Conservation (phyloP, 2,329 filamentous ascomycete genomes). For the Stachybotrys chlorohalonatus region DNA sequence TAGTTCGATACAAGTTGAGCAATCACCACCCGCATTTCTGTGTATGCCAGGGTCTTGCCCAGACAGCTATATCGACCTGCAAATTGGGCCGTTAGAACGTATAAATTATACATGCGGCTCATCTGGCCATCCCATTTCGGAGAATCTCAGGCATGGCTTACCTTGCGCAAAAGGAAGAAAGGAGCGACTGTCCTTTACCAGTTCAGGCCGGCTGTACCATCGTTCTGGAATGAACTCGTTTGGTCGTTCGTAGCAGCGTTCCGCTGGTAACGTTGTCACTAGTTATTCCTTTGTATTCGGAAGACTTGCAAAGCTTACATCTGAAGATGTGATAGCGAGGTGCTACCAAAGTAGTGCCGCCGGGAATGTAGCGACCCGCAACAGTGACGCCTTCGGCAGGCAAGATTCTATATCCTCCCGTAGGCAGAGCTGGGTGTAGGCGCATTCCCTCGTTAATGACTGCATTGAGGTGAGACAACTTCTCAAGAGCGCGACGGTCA, state of each 20-base stretch:
- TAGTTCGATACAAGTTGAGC: background rate
- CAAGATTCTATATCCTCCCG: conserved; percentile 10
- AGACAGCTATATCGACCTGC: conserved; percentile 2
- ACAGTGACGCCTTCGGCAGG: conserved; percentile 5
- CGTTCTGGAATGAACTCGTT: conserved; percentile 12
- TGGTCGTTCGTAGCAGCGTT: conserved; percentile 2
- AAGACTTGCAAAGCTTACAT: no score
- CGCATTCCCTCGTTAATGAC: conserved; percentile 14
- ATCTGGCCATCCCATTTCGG: no score
- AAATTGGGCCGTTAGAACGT: no score
- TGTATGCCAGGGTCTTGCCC: conserved; percentile 4
- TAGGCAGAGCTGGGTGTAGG: conserved; percentile 11
- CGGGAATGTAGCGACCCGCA: conserved; percentile 4
- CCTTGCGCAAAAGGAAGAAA: conserved; percentile 5
- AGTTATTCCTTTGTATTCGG: no score
- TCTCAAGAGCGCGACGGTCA: conserved; percentile 8
- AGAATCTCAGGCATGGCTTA: no score
- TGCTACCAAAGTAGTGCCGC: conserved; percentile 5
- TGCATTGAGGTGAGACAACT: conserved; percentile 12
- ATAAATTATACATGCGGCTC: no score
- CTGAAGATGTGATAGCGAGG: conserved; percentile 2
- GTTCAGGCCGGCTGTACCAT: conserved; percentile 10
- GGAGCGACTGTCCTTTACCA: conserved; percentile 9
- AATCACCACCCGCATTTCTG: background rate
- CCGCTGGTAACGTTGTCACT: no score